Evolutionary conservation across 2,329 filamentous ascomycete genomes (phyloP), one percentile per base, ranked within the genome.

Genomic region (Elsinoe necatrix): DNA sequence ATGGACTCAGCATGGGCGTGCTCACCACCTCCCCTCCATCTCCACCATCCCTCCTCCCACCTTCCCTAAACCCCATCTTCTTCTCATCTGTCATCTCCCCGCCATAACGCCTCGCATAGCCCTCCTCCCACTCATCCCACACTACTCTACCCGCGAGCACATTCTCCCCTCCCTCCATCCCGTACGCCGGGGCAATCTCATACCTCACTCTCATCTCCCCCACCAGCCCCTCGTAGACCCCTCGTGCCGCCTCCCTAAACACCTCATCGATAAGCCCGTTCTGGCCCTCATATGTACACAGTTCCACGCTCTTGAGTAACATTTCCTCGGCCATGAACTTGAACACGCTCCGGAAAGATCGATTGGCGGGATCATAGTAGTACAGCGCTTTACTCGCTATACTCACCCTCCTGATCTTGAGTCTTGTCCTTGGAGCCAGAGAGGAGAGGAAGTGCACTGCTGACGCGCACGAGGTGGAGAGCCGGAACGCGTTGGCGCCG

Each of bases 121-220:
- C 48, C 48, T 52, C 48, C 34, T 52, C 48, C 48, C 48, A 52
- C 48, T 52, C 48, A 52, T 52, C 48, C 48, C 48, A 52, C 20
- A 52, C 48, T 31, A 52, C 48, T 20, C 48, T 29, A 1, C 48
- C 48, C 4, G 48, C 48, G 7, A 52, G 31, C 48, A 52, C 48
- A 52, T 52, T 52, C 48, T 52, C 48, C 29, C 48, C 48, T 25
- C 48, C 48, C 31, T 52, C 48, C 6, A 52, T 14, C 31, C 48
- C 48, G 25, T 52, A 52, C 14, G 48, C 48, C 3, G 48, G 48
- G 31, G 48, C 48, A 25, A 52, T 52, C 48, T 52, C 48, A 25
- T 52, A 52, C 48, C 48, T 2, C 29, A 52, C 31, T 31, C 48
- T 18, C 48, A 52, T 37, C 29, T 39, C 14, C 29, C 48, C 18